phyloP scores from a whole-genome alignment of 495 filamentous ascomycete species.

The Usnea hakonensis region DNA sequence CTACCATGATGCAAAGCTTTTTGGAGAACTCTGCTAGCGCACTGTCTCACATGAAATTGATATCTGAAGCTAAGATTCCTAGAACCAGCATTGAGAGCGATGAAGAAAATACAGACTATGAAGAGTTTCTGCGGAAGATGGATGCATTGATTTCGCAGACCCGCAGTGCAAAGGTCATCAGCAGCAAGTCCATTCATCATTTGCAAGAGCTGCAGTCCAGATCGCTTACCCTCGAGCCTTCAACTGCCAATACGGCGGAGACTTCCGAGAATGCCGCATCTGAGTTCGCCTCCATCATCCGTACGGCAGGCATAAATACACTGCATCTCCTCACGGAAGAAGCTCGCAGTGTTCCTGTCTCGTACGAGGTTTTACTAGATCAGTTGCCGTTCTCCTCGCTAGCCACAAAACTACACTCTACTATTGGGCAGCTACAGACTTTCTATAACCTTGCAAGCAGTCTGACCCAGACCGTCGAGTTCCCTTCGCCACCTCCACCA shows the following conservation, averaged over 20 bases:
- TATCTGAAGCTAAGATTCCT: slow-evolving; percentile 53
- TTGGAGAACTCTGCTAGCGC: slow-evolving; percentile 69
- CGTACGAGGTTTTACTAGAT: slow-evolving; percentile 53
- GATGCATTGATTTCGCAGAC: slow-evolving; percentile 67
- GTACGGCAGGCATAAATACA: slow-evolving; percentile 58
- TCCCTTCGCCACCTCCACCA: slow-evolving; percentile 53
- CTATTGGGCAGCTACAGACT: slow-evolving; percentile 61
- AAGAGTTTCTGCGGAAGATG: slow-evolving; percentile 59
- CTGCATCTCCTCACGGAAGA: slow-evolving; percentile 62
- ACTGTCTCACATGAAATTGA: slow-evolving; percentile 51
- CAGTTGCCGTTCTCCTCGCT: slow-evolving; percentile 62
- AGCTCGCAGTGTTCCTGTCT: slow-evolving; percentile 59
- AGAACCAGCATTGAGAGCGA: slow-evolving; percentile 46
- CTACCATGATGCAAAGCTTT: slow-evolving; percentile 73
- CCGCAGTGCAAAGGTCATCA: slow-evolving; percentile 76
- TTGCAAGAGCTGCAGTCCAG: slow-evolving; percentile 71
- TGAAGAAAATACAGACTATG: slow-evolving; percentile 50
- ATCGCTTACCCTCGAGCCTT: slow-evolving; percentile 63
- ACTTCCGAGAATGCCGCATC: slow-evolving; percentile 54
- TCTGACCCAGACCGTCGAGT: slow-evolving; percentile 73
- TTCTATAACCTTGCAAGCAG: slow-evolving; percentile 66
- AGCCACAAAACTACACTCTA: slow-evolving; percentile 52
- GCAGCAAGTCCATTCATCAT: slow-evolving; percentile 67
- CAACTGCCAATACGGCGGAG: slow-evolving; percentile 47
- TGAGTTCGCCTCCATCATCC: slow-evolving; percentile 60